Percentiles rank a stretch among this genome's conserved stretches.
phyloP scores from a whole-genome alignment of 441 rosid species.

The Sinapis alba region DNA sequence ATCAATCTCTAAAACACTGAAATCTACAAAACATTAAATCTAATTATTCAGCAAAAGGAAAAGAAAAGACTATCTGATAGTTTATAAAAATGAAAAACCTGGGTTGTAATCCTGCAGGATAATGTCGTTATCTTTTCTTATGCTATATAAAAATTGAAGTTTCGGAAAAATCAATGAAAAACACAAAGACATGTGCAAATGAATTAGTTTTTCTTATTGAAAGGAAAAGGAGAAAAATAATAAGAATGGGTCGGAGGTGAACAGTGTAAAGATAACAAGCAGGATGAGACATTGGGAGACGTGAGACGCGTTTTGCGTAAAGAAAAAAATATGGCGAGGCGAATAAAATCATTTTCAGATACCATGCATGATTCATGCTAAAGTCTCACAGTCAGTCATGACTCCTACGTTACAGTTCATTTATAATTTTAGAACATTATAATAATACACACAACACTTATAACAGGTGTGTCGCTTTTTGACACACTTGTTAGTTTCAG shows the following conservation, averaged over 20 bases:
- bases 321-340: not conserved
- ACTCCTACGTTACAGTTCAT: slow-evolving; percentile 19
- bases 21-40: not conserved
- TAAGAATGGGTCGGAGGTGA: slow-evolving; percentile 21
- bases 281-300: not conserved
- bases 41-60: not conserved
- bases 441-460: not conserved
- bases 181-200: slow-evolving; percentile 24
- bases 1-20: not conserved
- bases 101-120: too few relatives aligned
- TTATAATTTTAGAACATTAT: not conserved
- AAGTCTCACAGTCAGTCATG: slow-evolving; percentile 1
- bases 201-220: not conserved
- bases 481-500: not conserved
- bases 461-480: not conserved
- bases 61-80: not conserved
- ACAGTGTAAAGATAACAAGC: not conserved
- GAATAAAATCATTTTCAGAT: slow-evolving; percentile 24
- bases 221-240: not conserved
- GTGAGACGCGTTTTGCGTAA: slow-evolving; percentile 26
- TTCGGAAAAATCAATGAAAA: too few relatives aligned
- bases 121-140: too few relatives aligned
- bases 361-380: slow-evolving; percentile 32
- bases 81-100: too few relatives aligned
- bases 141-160: too few relatives aligned